Evolutionary conservation across 768 basidiomycete species (phyloP).

Genomic region (Hortiboletus flavorubellus): DNA sequence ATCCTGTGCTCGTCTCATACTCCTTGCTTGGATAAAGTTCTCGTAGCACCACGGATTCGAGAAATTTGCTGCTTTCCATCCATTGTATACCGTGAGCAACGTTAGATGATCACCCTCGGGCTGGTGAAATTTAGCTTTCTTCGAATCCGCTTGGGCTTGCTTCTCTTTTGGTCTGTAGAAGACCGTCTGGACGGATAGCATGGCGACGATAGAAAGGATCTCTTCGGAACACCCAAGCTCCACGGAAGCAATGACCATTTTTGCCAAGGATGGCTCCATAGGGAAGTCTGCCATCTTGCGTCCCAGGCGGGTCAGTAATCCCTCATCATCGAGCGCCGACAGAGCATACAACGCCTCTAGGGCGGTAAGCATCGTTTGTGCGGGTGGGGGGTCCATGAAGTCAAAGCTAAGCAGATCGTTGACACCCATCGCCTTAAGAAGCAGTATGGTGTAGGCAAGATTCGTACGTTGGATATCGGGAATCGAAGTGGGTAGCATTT

Average conservation of each 20-base stretch:
- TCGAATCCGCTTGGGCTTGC: constrained; percentile 97
- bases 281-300: constrained; percentile 99
- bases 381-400: constrained; percentile 99
- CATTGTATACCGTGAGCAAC: constrained; percentile 92
- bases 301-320: constrained; percentile 87
- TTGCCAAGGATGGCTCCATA: constrained; percentile 93
- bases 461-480: constrained; percentile 98
- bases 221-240: constrained; percentile 98
- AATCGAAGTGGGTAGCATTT: constrained; percentile 96
- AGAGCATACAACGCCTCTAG: constrained; percentile 92
- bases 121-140: constrained; percentile 99
- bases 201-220: constrained; percentile 94
- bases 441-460: constrained; percentile 86
- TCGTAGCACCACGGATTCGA: constrained; percentile 99
- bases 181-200: constrained; percentile 94
- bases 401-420: constrained; percentile 97
- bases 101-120: constrained; percentile 97
- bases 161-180: constrained; percentile 99
- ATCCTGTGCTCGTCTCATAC: constrained; percentile 96
- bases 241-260: constrained; percentile 97
- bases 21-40: constrained; percentile 97
- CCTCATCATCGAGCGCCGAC: constrained; percentile 96
- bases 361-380: constrained; percentile 95
- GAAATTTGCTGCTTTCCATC: constrained; percentile 95
- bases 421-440: constrained; percentile 98